Conservation (phyloP, 1,284 basidiomycete genomes). For the Sporisorium iseilematis-ciliati region DNA sequence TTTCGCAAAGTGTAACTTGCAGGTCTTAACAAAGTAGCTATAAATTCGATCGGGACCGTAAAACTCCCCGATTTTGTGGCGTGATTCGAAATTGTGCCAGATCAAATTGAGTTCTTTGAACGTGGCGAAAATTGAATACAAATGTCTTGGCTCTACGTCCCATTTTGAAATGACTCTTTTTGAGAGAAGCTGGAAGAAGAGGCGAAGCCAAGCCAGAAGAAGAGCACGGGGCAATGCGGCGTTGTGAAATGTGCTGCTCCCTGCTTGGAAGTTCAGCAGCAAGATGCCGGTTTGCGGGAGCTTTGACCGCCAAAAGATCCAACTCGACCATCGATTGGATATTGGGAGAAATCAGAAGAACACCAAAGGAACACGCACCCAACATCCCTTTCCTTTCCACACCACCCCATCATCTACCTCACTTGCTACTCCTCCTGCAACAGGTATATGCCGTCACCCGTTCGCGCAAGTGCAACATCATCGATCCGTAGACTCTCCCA, state of each 20-base stretch:
- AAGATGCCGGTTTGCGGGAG: not conserved
- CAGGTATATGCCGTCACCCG: conserved; percentile 45
- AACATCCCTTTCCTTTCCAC: not conserved
- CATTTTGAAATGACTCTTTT: not conserved
- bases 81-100: not conserved
- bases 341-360: not conserved
- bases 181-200: conserved; percentile 17
- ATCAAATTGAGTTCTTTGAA: not conserved
- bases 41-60: no score
- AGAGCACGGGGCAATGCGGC: conserved; percentile 13
- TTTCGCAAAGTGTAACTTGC: no score
- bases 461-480: conserved; percentile 20
- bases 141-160: not conserved
- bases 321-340: no score
- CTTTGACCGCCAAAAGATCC: no score
- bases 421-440: conserved; percentile 4
- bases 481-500: conserved; percentile 59
- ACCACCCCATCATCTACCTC: conserved; percentile 6
- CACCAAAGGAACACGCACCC: not conserved
- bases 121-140: no score
- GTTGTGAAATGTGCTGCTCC: no score
- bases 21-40: no score
- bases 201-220: not conserved
- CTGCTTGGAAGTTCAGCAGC: not conserved
- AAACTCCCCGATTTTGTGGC: not conserved